Percentiles rank a stretch among this genome's conserved stretches.
phyloP scores from a whole-genome alignment of 2,329 filamentous ascomycete genomes.

The Trichophyton verrucosum region DNA sequence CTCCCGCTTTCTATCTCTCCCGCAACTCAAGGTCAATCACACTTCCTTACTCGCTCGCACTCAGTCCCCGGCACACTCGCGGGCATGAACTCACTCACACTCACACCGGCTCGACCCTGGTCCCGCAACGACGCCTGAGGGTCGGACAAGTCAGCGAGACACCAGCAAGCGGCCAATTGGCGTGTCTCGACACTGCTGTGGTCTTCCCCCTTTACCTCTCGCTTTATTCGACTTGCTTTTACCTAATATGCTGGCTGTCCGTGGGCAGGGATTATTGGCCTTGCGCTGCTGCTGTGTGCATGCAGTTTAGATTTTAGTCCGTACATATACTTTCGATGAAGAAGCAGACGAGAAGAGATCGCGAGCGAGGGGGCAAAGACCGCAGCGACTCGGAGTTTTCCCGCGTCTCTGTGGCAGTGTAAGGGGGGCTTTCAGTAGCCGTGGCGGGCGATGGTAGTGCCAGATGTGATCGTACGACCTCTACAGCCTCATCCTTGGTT shows the following conservation, averaged over 20 bases:
- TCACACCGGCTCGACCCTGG: slow-evolving; percentile 2
- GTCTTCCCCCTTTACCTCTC: not conserved
- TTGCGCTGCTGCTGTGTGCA: not conserved
- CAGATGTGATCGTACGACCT: not conserved
- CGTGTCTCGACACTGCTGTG: not conserved
- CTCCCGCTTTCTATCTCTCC: too few species aligned
- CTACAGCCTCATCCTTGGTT: not conserved
- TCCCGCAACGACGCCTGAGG: slow-evolving; percentile 4
- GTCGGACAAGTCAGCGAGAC: slow-evolving; percentile 2
- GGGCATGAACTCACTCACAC: not conserved
- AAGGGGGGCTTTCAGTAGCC: too few species aligned
- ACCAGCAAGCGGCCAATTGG: not conserved
- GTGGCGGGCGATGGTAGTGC: not conserved
- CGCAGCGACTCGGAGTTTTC: not conserved
- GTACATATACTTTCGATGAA: not conserved
- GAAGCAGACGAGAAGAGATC: not conserved
- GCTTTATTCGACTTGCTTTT: slow-evolving; percentile 3
- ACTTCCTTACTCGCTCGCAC: too few species aligned
- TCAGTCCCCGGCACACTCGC: too few species aligned
- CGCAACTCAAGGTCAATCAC: too few species aligned
- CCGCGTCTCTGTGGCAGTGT: not conserved
- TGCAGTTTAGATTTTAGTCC: not conserved
- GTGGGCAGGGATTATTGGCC: not conserved
- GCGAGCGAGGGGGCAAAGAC: not conserved
- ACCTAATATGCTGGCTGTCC: not conserved